phyloP scores from a whole-genome alignment of 2,329 filamentous ascomycete genomes.

The Chlorencoelia australis region DNA sequence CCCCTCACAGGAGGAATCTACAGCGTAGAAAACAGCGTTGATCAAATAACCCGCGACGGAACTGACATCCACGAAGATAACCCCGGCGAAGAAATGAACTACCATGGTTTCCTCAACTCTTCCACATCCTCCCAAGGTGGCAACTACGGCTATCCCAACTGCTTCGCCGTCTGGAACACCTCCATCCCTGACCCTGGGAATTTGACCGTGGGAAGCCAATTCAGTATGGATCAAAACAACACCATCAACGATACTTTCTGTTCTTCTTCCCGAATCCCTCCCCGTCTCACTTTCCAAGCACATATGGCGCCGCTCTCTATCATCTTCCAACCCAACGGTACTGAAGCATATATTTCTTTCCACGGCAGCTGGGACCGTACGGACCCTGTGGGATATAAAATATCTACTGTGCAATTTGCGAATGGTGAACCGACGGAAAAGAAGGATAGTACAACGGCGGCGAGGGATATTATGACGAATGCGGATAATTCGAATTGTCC shows the following conservation, averaged over 20 bases:
- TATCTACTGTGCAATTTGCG: conserved; percentile 33
- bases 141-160: conserved; percentile 64
- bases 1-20: conserved; percentile 41
- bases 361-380: conserved; percentile 39
- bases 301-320: conserved; percentile 66
- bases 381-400: conserved; percentile 36
- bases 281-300: conserved; percentile 50
- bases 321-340: conserved; percentile 49
- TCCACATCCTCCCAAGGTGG: conserved; percentile 28
- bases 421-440: conserved; percentile 33
- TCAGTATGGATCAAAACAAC: conserved; percentile 31
- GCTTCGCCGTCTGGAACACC: conserved; percentile 56
- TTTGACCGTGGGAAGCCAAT: conserved; percentile 40
- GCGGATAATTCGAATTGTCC: conserved; percentile 43
- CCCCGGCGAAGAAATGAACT: conserved; percentile 66
- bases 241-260: conserved; percentile 37
- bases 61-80: conserved; percentile 58
- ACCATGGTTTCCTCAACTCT: conserved; percentile 46
- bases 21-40: conserved; percentile 61
- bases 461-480: conserved; percentile 46
- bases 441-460: conserved; percentile 35
- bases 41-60: conserved; percentile 47
- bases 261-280: conserved; percentile 33
- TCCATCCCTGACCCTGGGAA: conserved; percentile 32
- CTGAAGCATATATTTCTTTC: conserved; percentile 52